A percentile compares a stretch with the other conserved stretches of the same genome.
These are phyloP conservation scores for Mortierella sp. DNA, from an alignment of 371 early-diverging fungal species.

Conservation along the genomic window DNA sequence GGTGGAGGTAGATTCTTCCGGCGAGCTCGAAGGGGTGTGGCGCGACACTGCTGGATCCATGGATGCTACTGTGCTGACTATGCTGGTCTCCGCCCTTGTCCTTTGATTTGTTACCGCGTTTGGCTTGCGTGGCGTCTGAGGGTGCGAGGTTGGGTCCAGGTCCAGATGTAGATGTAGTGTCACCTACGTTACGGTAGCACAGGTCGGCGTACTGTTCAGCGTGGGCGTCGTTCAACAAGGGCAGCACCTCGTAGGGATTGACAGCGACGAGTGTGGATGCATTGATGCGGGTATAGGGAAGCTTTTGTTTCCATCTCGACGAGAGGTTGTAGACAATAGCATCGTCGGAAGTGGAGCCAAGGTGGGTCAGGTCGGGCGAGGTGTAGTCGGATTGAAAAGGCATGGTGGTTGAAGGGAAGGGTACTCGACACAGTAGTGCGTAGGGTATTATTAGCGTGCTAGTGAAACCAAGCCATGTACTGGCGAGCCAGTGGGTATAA, in stretches of 20 bases:
- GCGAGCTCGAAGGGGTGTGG: conserved; percentile 77
- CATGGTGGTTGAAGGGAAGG: conserved; percentile 13
- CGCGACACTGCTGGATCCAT: conserved; percentile 39
- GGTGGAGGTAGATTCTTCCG: conserved; percentile 79
- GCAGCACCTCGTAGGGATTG: conserved; percentile 64
- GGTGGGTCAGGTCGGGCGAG: conserved; percentile 51
- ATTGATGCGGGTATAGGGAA: conserved; percentile 73
- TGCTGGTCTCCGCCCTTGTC: conserved; percentile 30
- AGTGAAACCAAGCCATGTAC: background rate
- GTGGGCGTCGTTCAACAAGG: conserved; percentile 69
- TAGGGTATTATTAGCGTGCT: background rate
- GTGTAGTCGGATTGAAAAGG: conserved; percentile 50
- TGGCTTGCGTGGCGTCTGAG: background rate
- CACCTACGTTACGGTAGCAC: conserved; percentile 58
- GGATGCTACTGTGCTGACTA: conserved; percentile 40
- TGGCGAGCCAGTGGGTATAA: background rate
- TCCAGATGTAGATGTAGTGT: background rate
- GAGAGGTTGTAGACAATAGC: conserved; percentile 54
- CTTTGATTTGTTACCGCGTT: conserved; percentile 3
- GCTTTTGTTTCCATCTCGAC: conserved; percentile 53
- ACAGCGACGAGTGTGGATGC: conserved; percentile 69
- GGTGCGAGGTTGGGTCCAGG: conserved; percentile 4
- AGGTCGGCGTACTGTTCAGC: conserved; percentile 61
- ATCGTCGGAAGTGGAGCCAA: conserved; percentile 52
- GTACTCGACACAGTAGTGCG: background rate